These are phyloP conservation scores for Suillus bovinus DNA, from an alignment of 768 basidiomycete species.

Conservation along the genomic window DNA sequence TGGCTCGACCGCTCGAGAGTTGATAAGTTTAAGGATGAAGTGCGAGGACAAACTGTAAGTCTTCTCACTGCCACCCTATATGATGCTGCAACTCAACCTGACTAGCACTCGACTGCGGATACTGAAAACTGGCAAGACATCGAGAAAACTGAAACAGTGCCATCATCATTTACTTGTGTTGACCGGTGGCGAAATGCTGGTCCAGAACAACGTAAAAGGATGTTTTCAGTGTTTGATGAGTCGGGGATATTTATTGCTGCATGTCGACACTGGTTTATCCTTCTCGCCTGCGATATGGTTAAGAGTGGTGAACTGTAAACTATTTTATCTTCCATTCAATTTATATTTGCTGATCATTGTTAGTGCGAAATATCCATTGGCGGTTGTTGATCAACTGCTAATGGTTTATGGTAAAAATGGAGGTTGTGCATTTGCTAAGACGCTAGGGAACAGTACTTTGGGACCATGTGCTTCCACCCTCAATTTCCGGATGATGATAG, in stretches of 20 bases:
- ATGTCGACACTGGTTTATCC: neutral
- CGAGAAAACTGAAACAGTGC: too few relatives aligned
- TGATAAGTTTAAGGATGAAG: conserved; percentile 8
- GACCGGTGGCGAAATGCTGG: neutral
- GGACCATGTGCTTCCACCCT: conserved; percentile 1
- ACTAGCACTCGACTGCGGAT: too few relatives aligned
- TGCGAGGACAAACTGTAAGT: too few relatives aligned
- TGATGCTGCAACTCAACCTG: too few relatives aligned
- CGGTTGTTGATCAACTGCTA: neutral
- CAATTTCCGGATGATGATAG: conserved; percentile 16
- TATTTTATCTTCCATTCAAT: neutral
- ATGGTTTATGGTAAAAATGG: neutral
- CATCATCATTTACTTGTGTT: too few relatives aligned
- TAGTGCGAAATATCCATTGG: conserved; percentile 24
- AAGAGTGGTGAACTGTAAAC: neutral
- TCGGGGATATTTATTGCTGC: neutral
- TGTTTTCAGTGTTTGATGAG: conserved; percentile 5
- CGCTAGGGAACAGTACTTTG: conserved; percentile 15
- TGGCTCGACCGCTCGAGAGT: neutral
- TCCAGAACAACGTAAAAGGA: conserved; percentile 1
- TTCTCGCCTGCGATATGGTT: conserved; percentile 1
- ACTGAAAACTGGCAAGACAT: too few relatives aligned
- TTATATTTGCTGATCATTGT: too few relatives aligned
- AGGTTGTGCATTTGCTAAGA: conserved; percentile 24
- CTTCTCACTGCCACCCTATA: too few relatives aligned